phyloP scores from a whole-genome alignment of 2,329 filamentous ascomycete species.

The Westerdykella aurantiaca region DNA sequence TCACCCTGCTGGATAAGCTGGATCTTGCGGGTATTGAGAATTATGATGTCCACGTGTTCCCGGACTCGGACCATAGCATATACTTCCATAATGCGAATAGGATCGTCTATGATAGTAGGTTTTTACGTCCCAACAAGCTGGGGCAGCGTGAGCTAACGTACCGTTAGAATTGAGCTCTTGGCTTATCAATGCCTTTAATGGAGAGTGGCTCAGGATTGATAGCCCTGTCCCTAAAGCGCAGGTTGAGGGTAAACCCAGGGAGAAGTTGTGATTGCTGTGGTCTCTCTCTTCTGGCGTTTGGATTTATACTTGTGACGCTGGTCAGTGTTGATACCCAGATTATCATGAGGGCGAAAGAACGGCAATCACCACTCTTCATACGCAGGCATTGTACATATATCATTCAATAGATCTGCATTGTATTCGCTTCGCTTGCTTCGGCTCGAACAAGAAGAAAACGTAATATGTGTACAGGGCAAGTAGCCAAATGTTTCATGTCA shows the following conservation, averaged over 20 bases:
- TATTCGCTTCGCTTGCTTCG: no score
- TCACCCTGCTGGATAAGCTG: conserved; percentile 79
- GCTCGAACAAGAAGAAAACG: no score
- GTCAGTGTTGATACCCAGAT: no score
- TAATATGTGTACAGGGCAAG: no score
- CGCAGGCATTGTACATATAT: no score
- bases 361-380: no score
- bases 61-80: conserved; percentile 92
- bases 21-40: conserved; percentile 79
- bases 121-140: neutral
- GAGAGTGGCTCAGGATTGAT: conserved; percentile 70
- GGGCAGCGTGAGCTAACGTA: conserved; percentile 4
- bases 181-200: conserved; percentile 96
- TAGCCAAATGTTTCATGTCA: no score
- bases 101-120: conserved; percentile 90
- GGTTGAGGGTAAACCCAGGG: conserved; percentile 13
- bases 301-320: neutral
- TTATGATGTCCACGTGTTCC: conserved; percentile 95
- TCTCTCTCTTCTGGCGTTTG: neutral
- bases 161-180: conserved; percentile 69
- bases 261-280: neutral
- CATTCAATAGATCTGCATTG: no score
- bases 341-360: no score
- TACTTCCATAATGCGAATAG: conserved; percentile 88
- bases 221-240: conserved; percentile 45